Evolutionary conservation across 306 rosid species (phyloP).

Genomic region (Dalbergia cochinchinensis): DNA sequence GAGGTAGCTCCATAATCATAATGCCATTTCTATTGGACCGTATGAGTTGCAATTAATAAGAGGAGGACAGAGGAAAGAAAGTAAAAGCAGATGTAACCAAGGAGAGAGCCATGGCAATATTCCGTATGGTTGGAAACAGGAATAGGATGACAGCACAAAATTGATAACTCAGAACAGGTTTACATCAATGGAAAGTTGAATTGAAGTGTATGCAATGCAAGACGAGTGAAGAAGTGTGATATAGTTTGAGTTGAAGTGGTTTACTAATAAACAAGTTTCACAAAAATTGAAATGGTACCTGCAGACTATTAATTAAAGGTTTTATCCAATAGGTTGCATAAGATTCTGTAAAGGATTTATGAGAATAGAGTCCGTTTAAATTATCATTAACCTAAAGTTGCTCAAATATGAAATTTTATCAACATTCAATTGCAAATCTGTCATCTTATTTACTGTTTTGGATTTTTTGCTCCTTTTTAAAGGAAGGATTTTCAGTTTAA

Average conservation of each 20-base stretch:
- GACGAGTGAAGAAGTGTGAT: not conserved
- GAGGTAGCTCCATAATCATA: conserved; percentile 52
- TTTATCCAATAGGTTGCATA: not conserved
- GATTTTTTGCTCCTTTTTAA: not conserved
- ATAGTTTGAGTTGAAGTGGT: not conserved
- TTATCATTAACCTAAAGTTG: not conserved
- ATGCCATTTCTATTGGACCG: conserved; percentile 37
- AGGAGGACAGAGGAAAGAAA: conserved; percentile 40
- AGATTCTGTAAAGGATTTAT: not conserved
- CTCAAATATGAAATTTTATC: not conserved
- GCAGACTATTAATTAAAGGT: not conserved
- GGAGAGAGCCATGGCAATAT: conserved; percentile 23
- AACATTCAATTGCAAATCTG: not conserved
- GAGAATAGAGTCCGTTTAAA: too few species aligned
- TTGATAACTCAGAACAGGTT: not conserved
- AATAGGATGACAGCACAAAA: conserved; percentile 39
- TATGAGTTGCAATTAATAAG: conserved; percentile 49
- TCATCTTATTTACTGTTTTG: not conserved
- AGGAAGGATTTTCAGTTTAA: not conserved
- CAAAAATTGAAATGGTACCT: not conserved
- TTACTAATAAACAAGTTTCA: not conserved
- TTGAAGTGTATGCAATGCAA: not conserved
- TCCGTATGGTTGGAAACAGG: conserved; percentile 20
- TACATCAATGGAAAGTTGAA: conserved; percentile 19
- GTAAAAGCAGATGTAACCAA: conserved; percentile 36